Conservation (phyloP, 2,329 filamentous ascomycete genomes). For the Helicocarpus griseus region DNA sequence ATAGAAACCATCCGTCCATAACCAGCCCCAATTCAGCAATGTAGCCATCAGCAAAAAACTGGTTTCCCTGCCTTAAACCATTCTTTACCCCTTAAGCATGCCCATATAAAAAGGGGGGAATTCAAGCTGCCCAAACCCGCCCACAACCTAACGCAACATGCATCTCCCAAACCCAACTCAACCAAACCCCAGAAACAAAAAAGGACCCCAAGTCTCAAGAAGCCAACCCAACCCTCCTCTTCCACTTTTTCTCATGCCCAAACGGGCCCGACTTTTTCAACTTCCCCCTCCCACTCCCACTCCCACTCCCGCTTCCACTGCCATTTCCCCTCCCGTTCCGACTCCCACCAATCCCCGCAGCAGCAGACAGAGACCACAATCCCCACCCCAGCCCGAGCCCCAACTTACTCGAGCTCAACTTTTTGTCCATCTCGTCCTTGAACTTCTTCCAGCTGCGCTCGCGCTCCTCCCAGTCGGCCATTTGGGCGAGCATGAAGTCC, state of each 20-base stretch:
- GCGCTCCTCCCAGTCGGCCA: conserved; percentile 34
- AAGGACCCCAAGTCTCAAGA: conserved; percentile 3
- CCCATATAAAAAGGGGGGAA: too few species aligned
- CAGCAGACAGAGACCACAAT: not conserved
- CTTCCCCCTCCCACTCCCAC: conserved; percentile 6
- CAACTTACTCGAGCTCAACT: conserved; percentile 13
- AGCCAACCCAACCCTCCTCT: conserved; percentile 10
- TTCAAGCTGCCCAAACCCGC: not conserved
- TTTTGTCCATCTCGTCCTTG: conserved; percentile 19
- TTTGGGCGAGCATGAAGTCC: conserved; percentile 34
- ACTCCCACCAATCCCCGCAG: not conserved
- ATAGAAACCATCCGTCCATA: too few species aligned
- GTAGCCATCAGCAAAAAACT: too few species aligned
- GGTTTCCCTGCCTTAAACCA: too few species aligned
- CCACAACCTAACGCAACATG: not conserved
- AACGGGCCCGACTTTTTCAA: conserved; percentile 4
- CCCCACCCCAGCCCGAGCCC: conserved; percentile 14
- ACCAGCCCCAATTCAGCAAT: too few species aligned
- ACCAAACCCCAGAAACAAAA: not conserved
- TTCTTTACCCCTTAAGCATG: too few species aligned
- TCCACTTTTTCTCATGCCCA: conserved; percentile 11
- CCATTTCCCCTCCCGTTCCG: not conserved
- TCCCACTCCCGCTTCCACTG: not conserved
- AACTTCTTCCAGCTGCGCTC: conserved; percentile 27
- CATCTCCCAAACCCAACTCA: not conserved